Base-by-base conservation (phyloP, 192 early-diverging fungal genomes). In the Backusella tarrabulga region DNA sequence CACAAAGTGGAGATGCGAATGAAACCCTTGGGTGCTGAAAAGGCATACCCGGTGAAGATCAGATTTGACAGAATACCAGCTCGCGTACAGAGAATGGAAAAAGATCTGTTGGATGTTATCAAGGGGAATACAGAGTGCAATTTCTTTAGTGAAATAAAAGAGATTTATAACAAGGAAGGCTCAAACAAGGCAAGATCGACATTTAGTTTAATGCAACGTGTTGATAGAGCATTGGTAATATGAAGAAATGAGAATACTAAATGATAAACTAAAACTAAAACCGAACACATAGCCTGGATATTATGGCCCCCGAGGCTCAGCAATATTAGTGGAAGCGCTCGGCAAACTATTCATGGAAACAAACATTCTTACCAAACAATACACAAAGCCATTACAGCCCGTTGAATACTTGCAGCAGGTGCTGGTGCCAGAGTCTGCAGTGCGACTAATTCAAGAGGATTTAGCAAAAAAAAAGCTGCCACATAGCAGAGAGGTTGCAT, bases 381-480 rank as follows among this genome's bases (percentile, higher is more conserved):
- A 42, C 7, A 72, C 84, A 1, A 44, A 71, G 1, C 88, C 88
- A 17, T 84, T 88, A 77, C 41, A 74, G 40, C 86, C 85, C 12
- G 46, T 83, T 36, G 88, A 89, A 78, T 89, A 85, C 52, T 54
- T 89, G 17, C 83, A 89, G 66, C 85, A 89, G 32, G 87, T 89
- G 7, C 60, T 89, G 7, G 78, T 89, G 2, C 88, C 88, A 3
- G 88, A 89, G 71, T 70, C 81, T n/a, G 86, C 79, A 0, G 42
- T 81, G 6, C 76, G 86, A 40, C 71, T 88, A 21, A 89, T 89
- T 71, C 66, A 67, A 0, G 77, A 87, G 56, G 88, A 89, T 66
- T 46, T 69, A 21, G 29, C 44, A 38, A 26, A 42, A 11, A n/a
- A 32, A 6, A 32, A 70, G 7, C 12, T 29, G 50, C 71, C 42